A percentile compares a stretch with the other conserved stretches of the same genome.
Evolutionary conservation across 208 protist genomes (phyloP).

Genomic region (Kentomonas sorsogonicus): DNA sequence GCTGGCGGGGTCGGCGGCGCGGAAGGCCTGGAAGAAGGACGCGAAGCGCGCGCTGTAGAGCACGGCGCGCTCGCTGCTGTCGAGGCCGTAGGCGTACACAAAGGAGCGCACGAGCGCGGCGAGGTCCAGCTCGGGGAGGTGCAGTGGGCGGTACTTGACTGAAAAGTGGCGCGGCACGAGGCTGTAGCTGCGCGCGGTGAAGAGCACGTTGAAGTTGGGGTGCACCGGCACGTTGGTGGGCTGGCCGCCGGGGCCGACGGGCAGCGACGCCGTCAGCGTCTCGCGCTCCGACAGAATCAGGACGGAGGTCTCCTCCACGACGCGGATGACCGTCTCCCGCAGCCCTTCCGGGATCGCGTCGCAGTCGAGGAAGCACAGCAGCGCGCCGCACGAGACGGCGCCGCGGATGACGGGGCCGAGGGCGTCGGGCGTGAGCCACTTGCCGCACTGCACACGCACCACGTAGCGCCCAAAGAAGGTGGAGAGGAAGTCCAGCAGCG

Average conservation of each 20-base stretch:
- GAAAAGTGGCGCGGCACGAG: conserved; percentile 23
- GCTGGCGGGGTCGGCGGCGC: conserved; percentile 25
- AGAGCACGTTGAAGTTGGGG: conserved; percentile 32
- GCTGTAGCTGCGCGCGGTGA: conserved; percentile 20
- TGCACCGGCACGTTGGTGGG: conserved; percentile 17
- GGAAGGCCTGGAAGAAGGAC: conserved; percentile 52
- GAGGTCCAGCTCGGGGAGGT: conserved; percentile 25
- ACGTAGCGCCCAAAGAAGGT: conserved; percentile 55
- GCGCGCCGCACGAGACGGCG: conserved; percentile 46
- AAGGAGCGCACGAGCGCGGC: conserved; percentile 34
- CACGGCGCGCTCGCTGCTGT: conserved; percentile 13
- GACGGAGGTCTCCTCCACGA: conserved; percentile 8
- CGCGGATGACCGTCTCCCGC: conserved; percentile 12
- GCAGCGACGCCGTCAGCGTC: conserved; percentile 14
- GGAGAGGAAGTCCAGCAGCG: conserved; percentile 18
- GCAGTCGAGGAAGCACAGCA: conserved; percentile 58
- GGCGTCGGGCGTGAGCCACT: conserved; percentile 23
- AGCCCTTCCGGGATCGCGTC: conserved; percentile 26
- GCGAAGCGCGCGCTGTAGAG: no score
- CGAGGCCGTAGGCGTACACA: conserved; percentile 37
- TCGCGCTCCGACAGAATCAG: conserved; percentile 6
- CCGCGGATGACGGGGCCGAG: conserved; percentile 47
- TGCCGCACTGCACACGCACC: conserved; percentile 45
- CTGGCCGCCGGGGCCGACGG: conserved; percentile 23
- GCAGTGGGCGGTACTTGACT: conserved; percentile 44